phyloP scores from a whole-genome alignment of 345 rosid species.

The Pistacia vera region DNA sequence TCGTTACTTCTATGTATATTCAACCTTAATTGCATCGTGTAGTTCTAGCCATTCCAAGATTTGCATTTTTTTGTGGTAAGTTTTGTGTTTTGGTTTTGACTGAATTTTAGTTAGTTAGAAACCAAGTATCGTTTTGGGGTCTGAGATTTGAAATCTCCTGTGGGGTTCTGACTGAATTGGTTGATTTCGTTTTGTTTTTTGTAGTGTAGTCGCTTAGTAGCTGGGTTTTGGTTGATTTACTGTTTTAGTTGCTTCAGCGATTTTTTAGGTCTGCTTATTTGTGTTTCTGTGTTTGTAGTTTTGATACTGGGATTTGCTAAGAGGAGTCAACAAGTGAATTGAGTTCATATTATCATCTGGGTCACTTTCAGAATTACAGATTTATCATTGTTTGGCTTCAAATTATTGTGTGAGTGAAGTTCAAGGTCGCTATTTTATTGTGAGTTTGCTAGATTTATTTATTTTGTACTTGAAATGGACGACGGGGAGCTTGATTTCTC shows the following conservation, averaged over 20 bases:
- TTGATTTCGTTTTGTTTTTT: background rate
- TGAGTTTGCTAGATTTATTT: background rate
- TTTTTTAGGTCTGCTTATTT: too few species aligned
- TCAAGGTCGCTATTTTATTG: background rate
- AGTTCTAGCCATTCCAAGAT: conserved; percentile 6
- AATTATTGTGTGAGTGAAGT: background rate
- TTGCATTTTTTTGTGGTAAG: conserved; percentile 11
- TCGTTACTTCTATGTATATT: background rate
- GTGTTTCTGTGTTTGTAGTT: conserved; percentile 4
- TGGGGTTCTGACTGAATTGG: conserved; percentile 15
- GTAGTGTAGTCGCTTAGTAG: background rate
- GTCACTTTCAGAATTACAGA: conserved; percentile 22
- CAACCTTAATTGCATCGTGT: conserved; percentile 7
- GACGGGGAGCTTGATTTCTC: conserved; percentile 95
- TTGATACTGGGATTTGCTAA: conserved; percentile 5
- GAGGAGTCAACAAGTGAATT: background rate
- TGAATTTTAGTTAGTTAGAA: background rate
- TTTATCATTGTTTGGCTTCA: conserved; percentile 1
- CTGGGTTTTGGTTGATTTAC: background rate
- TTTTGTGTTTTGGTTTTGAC: background rate
- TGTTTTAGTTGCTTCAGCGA: background rate
- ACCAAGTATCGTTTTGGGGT: too few species aligned
- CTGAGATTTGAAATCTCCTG: background rate
- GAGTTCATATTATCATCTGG: conserved; percentile 19
- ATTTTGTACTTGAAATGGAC: conserved; percentile 51